Evolutionary conservation across 345 rosid genomes (phyloP).

Genomic region (Citrus hindsii): DNA sequence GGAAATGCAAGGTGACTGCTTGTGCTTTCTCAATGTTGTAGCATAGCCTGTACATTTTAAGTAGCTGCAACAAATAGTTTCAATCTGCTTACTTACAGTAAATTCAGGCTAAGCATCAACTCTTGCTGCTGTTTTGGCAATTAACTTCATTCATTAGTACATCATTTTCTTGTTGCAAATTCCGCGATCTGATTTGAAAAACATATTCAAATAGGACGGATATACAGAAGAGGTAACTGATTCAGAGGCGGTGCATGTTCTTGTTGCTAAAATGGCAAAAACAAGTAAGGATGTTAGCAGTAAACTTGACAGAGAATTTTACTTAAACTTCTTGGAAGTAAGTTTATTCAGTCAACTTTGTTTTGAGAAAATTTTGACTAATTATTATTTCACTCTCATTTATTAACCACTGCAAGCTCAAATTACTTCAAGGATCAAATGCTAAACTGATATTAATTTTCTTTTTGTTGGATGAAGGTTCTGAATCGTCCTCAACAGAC

Average conservation of each 20-base stretch:
- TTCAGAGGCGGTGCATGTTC: constrained; percentile 63
- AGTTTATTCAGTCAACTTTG: constrained; percentile 18
- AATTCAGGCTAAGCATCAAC: neutral
- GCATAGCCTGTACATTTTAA: neutral
- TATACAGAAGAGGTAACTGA: constrained; percentile 64
- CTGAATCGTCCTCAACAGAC: constrained; percentile 53
- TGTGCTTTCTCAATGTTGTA: neutral
- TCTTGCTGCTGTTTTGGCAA: neutral
- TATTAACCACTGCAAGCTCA: neutral
- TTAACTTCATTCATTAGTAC: neutral
- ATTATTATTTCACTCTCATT: neutral
- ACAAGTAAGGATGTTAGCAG: constrained; percentile 41
- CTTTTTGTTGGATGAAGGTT: constrained; percentile 38
- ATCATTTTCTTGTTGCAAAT: neutral
- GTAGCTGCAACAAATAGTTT: neutral
- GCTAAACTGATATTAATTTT: neutral
- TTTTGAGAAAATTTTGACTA: neutral
- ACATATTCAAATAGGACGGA: constrained; percentile 56
- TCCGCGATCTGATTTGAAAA: no score
- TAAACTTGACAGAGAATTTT: constrained; percentile 59
- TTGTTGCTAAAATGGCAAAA: constrained; percentile 75
- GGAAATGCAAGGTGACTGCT: constrained; percentile 68
- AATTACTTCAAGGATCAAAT: neutral
- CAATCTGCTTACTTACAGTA: neutral
- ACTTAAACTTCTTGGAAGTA: constrained; percentile 79